Conservation (phyloP, 805 yeast species). For the Wickerhamomyces chambardii region DNA sequence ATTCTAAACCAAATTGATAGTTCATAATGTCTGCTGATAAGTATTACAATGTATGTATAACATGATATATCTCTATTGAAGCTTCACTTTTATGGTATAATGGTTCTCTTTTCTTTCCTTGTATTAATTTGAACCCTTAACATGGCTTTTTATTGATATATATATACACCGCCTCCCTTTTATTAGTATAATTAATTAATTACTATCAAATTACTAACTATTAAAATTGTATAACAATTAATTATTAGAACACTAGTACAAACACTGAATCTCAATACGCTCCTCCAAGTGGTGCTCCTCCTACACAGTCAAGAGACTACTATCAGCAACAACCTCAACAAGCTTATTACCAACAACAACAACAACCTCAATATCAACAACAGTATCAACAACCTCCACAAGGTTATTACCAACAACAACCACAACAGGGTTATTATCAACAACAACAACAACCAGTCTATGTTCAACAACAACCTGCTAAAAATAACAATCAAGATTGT, state of each 20-base stretch:
- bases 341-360: slow-evolving; percentile 13
- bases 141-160: too few species aligned
- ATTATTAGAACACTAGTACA: slow-evolving; percentile 1
- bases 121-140: too few species aligned
- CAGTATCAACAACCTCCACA: slow-evolving; percentile 27
- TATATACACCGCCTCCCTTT: too few species aligned
- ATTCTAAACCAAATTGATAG: too few species aligned
- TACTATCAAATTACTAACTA: too few species aligned
- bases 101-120: too few species aligned
- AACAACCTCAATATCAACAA: slow-evolving; percentile 25
- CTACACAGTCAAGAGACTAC: neutral
- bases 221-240: slow-evolving; percentile 5
- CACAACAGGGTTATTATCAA: slow-evolving; percentile 24
- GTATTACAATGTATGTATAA: slow-evolving; percentile 12
- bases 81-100: too few species aligned
- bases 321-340: slow-evolving; percentile 7
- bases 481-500: slow-evolving; percentile 30
- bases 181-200: too few species aligned
- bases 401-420: slow-evolving; percentile 34
- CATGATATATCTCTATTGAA: too few species aligned
- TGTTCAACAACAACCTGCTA: slow-evolving; percentile 38
- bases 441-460: slow-evolving; percentile 40
- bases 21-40: slow-evolving; percentile 17
- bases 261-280: slow-evolving; percentile 6
- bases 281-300: neutral